These are phyloP conservation scores for Selenicereus undatus DNA, from an alignment of 148 eudicot genomes.

Conservation along the genomic window DNA sequence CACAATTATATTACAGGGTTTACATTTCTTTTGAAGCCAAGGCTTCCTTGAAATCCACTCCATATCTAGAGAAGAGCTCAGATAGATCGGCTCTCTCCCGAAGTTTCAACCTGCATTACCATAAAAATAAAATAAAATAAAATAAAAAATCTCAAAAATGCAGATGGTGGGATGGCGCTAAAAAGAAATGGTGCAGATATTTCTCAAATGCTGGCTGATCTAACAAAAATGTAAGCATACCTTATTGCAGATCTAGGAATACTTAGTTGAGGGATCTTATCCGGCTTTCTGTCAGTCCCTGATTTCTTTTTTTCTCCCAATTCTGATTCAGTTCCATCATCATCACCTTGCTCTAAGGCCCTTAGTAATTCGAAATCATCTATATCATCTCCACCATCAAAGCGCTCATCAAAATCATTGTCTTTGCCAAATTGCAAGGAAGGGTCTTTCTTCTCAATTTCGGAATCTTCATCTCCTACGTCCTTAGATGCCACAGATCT, in stretches of 20 bases:
- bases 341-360: constrained; percentile 19
- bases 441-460: constrained; percentile 22
- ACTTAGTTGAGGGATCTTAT: constrained; percentile 35
- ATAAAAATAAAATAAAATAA: not conserved
- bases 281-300: constrained; percentile 31
- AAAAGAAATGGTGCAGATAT: not conserved
- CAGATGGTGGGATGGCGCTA: not conserved
- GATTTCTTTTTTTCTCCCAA: constrained; percentile 34
- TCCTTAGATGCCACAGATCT: constrained; percentile 16
- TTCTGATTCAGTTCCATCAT: constrained; percentile 10
- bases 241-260: constrained; percentile 74
- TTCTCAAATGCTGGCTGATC: too few relatives aligned
- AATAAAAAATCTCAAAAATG: not conserved
- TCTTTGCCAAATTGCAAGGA: constrained; percentile 28
- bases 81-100: constrained; percentile 66
- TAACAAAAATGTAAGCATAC: not conserved
- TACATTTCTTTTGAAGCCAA: constrained; percentile 37
- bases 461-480: constrained; percentile 24
- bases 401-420: constrained; percentile 27
- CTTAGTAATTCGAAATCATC: constrained; percentile 1
- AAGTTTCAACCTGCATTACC: constrained; percentile 61
- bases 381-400: constrained; percentile 11
- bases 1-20: constrained; percentile 6
- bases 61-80: constrained; percentile 66
- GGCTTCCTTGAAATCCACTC: constrained; percentile 27